Conservation (phyloP, 805 yeast genomes). For the Ogataea allantospora region DNA sequence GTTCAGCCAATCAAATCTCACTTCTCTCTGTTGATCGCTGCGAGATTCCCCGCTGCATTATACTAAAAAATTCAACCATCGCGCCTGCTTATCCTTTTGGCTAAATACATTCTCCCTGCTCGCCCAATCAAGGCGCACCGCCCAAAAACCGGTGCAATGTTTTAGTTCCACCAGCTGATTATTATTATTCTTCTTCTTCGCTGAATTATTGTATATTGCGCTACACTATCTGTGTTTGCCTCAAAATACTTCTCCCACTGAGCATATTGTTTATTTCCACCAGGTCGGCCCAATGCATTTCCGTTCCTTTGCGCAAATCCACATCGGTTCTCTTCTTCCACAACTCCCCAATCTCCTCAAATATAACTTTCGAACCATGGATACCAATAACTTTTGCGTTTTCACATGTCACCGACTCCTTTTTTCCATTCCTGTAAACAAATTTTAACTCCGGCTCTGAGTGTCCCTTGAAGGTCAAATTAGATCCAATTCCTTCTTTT, state of each 20-base stretch:
- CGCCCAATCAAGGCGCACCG: conserved; percentile 7
- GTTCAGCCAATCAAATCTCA: neutral
- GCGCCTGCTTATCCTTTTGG: neutral
- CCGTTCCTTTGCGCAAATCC: conserved; percentile 60
- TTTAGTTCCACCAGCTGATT: neutral
- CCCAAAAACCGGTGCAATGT: conserved; percentile 6
- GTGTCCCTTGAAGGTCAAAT: conserved; percentile 21
- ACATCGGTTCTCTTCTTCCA: conserved; percentile 63
- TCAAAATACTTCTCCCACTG: conserved; percentile 63
- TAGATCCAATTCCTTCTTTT: conserved; percentile 27
- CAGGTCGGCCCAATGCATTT: conserved; percentile 67
- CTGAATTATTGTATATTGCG: conserved; percentile 3
- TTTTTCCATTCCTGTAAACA: conserved; percentile 48
- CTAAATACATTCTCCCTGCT: conserved; percentile 3
- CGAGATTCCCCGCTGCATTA: conserved; percentile 2
- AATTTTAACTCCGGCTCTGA: conserved; percentile 46
- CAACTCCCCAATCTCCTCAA: conserved; percentile 53
- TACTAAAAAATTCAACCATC: neutral
- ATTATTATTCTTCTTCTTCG: conserved; percentile 1
- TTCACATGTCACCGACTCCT: conserved; percentile 38
- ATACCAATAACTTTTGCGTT: conserved; percentile 68
- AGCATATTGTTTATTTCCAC: conserved; percentile 61
- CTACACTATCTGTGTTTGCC: conserved; percentile 26
- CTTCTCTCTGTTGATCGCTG: neutral
- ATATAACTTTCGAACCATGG: conserved; percentile 61